phyloP scores from a whole-genome alignment of 768 basidiomycete species.

The Leucosporidium creatinivorum region DNA sequence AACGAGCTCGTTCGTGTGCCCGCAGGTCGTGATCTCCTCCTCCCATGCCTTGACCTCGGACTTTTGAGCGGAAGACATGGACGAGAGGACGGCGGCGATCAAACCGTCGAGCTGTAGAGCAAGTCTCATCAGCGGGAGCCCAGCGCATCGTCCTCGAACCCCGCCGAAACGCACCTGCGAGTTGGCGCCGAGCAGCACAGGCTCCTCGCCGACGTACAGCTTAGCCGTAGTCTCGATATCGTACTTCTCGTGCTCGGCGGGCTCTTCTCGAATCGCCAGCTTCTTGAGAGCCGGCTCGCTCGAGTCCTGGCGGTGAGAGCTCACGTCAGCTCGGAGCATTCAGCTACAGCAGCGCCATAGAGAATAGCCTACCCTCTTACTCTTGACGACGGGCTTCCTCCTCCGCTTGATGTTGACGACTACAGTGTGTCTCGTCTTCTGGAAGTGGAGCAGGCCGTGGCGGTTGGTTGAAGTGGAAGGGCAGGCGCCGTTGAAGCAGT shows the following conservation, averaged over 20 bases:
- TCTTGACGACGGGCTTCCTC: conserved; percentile 55
- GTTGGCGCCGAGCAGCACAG: conserved; percentile 5
- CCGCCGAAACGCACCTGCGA: conserved; percentile 21
- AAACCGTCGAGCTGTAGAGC: conserved; percentile 45
- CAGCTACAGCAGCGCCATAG: background rate
- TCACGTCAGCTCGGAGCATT: background rate
- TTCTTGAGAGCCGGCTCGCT: conserved; percentile 80
- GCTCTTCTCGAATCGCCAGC: conserved; percentile 74
- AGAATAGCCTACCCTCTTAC: conserved; percentile 40
- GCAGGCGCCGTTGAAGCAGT: conserved; percentile 93
- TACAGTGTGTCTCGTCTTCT: conserved; percentile 65
- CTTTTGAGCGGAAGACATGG: conserved; percentile 81
- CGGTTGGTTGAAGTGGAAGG: conserved; percentile 49
- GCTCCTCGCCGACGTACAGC: conserved; percentile 60
- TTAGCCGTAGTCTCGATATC: conserved; percentile 58
- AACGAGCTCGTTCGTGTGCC: conserved; percentile 60
- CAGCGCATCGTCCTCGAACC: background rate
- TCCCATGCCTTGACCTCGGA: conserved; percentile 97
- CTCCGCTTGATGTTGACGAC: conserved; percentile 73
- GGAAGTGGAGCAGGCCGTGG: conserved; percentile 66
- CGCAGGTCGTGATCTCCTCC: conserved; percentile 80
- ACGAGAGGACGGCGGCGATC: conserved; percentile 62
- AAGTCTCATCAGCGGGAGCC: conserved; percentile 22
- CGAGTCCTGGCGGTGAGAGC: conserved; percentile 50
- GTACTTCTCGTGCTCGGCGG: conserved; percentile 67